Evolutionary conservation across 441 rosid species (phyloP), one percentile per base, ranked within the genome.

Genomic region (Raphanus hybrid): DNA sequence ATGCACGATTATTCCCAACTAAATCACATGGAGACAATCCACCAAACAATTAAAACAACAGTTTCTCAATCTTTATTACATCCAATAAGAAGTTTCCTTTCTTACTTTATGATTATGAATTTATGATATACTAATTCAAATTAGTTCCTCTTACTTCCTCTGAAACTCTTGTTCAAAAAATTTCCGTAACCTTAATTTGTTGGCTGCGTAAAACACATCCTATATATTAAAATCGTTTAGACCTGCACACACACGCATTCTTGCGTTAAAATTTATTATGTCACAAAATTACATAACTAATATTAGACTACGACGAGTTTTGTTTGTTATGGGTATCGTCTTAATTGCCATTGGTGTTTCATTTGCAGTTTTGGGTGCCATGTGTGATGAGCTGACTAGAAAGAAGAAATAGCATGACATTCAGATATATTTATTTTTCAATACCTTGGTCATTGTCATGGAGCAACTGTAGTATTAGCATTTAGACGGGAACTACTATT

Each of bases 1-100:
- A 78, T 23, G 82, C 71, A 78, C 75, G 75, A 78, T 69, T 41
- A 78, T 41, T 73, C 82, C 73, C 75, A 78, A 78, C 82, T 78
- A 73, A 74, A 54, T 23, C 78, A 74, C 82, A 78, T 78, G 82
- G 74, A 73, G 78, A 68, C 78, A 69, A 79, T 74, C 41, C 75
- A 79, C 82, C 82, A 27, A 79, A 79, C 75, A 73, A 20, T 37
- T 73, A 67, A 73, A 78, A 67, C 77, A 78, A 78, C 66, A 78
- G 61, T 68, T 78, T 69, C 15, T 63, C 29, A 14, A 39, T 69
- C 71, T 74, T 74, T 43, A 54, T 29, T 52, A 78, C 70, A 34
- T 68, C 70, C 66, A 27, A 39, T 32, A 6, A 67, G 0, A 58
- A 9, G 23, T 34, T 3, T 20, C 64, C 5, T 66, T 37, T 37